Base-by-base conservation (phyloP, 257 asterid genomes). In the Gardenia jasminoides region DNA sequence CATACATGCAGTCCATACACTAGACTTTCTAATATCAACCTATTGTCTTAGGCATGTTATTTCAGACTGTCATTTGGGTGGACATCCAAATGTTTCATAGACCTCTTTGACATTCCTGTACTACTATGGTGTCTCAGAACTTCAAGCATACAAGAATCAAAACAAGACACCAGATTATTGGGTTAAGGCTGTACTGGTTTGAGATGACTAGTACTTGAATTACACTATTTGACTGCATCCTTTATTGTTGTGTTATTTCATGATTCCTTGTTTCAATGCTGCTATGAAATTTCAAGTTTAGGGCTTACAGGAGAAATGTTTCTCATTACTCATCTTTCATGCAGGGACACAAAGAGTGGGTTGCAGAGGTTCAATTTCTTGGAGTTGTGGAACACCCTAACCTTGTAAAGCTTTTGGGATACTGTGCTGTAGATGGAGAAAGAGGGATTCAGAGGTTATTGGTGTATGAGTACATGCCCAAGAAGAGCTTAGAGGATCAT, bases 261-360 rank as follows among this genome's bases (percentile, higher is more conserved):
- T 71, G 36, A 59, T 39, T 44, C 16, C 22, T 11, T 11, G 79
- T 17, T 24, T 61, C 46, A 26, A 75, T n/a, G 58, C 28, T 56
- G 22, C 58, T n/a, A 43, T 44, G 7, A n/a, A 9, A 61, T 46
- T 75, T 75, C 31, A 30, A 66, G 39, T 72, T 13, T 72, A 56
- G 30, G 75, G 47, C 50, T n/a, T 17, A 17, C 69, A 28, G 16
- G 69, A 59, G 64, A 28, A 28, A 20, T 15, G 46, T 70, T 17
- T 70, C 64, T 50, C 52, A 77, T 69, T 67, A 70, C 81, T 70
- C 39, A 36, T 61, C 20, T 70, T 13, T 81, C 17, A 66, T 83
- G 79, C 75, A 94, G 98, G 98, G 98, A 47, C 98, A 94, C 81
- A 92, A 93, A 78, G 91, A 94, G 82, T 94, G 98, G 98, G 81